Conservation (phyloP, 192 early-diverging fungal genomes). For the Backusella tarrabulga region DNA sequence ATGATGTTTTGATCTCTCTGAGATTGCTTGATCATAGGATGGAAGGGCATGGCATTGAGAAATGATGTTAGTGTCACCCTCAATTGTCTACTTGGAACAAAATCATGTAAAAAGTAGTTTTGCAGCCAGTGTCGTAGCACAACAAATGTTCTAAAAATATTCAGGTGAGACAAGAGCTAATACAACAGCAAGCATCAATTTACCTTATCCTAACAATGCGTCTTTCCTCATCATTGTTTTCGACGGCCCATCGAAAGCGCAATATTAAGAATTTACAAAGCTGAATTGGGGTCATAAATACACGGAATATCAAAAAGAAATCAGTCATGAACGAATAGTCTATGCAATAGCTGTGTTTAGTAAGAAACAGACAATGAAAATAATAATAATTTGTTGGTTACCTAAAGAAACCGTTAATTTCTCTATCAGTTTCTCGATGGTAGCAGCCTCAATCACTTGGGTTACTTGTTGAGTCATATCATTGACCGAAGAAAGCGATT, state of each 20-base stretch:
- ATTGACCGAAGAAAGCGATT: not conserved
- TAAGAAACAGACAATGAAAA: no score
- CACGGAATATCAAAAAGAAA: conserved; percentile 60
- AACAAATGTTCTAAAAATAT: conserved; percentile 47
- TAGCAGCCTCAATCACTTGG: conserved; percentile 44
- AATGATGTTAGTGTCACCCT: conserved; percentile 37
- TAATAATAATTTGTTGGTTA: conserved; percentile 17
- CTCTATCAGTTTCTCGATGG: conserved; percentile 53
- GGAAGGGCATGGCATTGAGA: conserved; percentile 39
- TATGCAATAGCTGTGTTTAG: conserved; percentile 1
- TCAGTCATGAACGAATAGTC: conserved; percentile 62
- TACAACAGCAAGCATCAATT: not conserved
- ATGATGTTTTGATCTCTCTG: conserved; percentile 53
- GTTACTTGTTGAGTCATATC: not conserved
- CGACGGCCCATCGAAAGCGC: conserved; percentile 55
- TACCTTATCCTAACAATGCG: conserved; percentile 55
- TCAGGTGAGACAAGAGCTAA: not conserved
- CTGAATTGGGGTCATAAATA: conserved; percentile 53
- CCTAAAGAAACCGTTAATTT: conserved; percentile 54
- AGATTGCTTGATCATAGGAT: conserved; percentile 38
- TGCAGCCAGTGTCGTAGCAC: conserved; percentile 59
- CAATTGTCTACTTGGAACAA: conserved; percentile 40
- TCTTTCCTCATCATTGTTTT: conserved; percentile 44
- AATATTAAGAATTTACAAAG: conserved; percentile 52
- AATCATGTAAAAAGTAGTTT: conserved; percentile 60